Conservation (phyloP, 2,329 filamentous ascomycete genomes). For the Hypoxylon sp. region DNA sequence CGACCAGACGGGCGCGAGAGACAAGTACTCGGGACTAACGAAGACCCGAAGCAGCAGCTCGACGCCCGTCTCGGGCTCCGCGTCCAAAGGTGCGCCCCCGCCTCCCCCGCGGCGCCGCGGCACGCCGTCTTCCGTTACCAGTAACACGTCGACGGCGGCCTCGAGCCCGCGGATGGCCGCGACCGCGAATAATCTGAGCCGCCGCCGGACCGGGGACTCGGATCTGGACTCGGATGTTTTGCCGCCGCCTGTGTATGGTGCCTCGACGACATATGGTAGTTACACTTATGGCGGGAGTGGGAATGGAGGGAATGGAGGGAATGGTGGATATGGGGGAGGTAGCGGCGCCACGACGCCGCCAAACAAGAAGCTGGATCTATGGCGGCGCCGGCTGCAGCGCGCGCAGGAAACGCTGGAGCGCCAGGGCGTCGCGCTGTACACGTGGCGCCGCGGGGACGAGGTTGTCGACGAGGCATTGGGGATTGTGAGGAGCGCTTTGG, state of each 20-base stretch:
- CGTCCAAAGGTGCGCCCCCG: slow-evolving; percentile 51
- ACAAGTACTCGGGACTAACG: slow-evolving; percentile 14
- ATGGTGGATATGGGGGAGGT: slow-evolving; percentile 39
- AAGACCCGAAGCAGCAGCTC: slow-evolving; percentile 18
- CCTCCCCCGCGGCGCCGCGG: slow-evolving; percentile 62
- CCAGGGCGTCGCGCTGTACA: slow-evolving; percentile 75
- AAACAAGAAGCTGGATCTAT: slow-evolving; percentile 79
- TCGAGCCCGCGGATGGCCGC: slow-evolving; percentile 49
- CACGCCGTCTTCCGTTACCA: slow-evolving; percentile 53
- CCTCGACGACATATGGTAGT: slow-evolving; percentile 40
- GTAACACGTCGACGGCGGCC: slow-evolving; percentile 25
- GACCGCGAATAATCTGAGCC: slow-evolving; percentile 17
- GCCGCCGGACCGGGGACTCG: slow-evolving; percentile 54
- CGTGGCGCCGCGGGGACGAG: slow-evolving; percentile 79
- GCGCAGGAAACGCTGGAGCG: slow-evolving; percentile 72
- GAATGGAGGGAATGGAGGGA: no score
- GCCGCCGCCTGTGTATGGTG: slow-evolving; percentile 35
- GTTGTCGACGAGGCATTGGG: slow-evolving; percentile 73
- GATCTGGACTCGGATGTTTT: slow-evolving; percentile 58
- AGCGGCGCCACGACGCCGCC: slow-evolving; percentile 44
- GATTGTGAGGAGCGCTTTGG: slow-evolving; percentile 69
- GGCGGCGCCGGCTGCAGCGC: slow-evolving; percentile 74
- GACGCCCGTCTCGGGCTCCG: slow-evolving; percentile 12
- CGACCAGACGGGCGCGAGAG: slow-evolving; percentile 39
- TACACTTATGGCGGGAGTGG: slow-evolving; percentile 28